Conservation (phyloP, 306 rosid species). For the Inga laurina region DNA sequence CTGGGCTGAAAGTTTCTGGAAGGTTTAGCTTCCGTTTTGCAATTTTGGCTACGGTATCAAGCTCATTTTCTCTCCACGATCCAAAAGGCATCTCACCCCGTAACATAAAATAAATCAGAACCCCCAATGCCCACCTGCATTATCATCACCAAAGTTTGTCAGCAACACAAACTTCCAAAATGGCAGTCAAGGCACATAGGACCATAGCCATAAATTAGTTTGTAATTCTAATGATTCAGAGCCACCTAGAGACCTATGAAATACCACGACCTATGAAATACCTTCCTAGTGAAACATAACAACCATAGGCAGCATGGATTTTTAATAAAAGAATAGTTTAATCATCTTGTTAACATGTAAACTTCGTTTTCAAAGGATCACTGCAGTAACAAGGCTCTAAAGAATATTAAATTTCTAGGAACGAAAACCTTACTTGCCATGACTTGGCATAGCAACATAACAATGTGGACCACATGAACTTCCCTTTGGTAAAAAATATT, state of each 20-base stretch:
- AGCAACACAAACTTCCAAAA: conserved; percentile 6
- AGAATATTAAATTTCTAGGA: not conserved
- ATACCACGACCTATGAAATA: not conserved
- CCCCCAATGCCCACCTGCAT: conserved; percentile 97
- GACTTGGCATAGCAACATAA: not conserved
- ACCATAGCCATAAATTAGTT: conserved; percentile 3
- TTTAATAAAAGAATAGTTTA: not conserved
- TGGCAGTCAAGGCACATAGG: conserved; percentile 18
- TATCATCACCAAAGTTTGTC: conserved; percentile 26
- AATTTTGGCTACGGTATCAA: conserved; percentile 82
- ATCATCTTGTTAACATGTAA: not conserved
- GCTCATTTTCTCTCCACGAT: conserved; percentile 92
- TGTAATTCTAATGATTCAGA: not conserved
- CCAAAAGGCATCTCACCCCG: conserved; percentile 91
- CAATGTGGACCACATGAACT: conserved; percentile 14
- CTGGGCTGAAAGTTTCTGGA: conserved; percentile 78
- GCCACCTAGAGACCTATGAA: not conserved
- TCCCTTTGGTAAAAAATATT: not conserved
- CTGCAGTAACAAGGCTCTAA: not conserved
- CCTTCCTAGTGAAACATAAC: not conserved
- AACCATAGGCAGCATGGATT: not conserved
- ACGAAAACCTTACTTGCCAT: not conserved
- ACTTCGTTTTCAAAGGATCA: not conserved
- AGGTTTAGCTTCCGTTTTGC: conserved; percentile 79
- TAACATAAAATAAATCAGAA: conserved; percentile 82